Evolutionary conservation across 2,329 filamentous ascomycete genomes (phyloP), one percentile per base, ranked within the genome.

Genomic region (Allantophomopsis cytisporea): DNA sequence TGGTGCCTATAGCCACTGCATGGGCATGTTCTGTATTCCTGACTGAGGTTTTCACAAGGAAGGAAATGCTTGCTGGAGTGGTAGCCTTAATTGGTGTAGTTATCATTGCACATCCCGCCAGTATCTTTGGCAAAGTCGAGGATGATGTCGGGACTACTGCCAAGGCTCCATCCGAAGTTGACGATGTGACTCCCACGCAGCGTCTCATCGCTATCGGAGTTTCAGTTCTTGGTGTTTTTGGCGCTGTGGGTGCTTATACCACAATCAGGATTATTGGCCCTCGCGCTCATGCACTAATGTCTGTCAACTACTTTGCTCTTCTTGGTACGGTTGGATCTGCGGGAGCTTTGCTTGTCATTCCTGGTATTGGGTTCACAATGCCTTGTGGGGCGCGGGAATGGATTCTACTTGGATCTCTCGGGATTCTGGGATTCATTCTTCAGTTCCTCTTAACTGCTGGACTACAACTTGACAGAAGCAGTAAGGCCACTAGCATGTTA

Each of bases 381-480:
- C 69, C 71, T 1, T 50, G 59, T 1, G 61, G 63, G 2, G 14
- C 48, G 2, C 58, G 43, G 3, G 48, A 55, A 23, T 89, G 83
- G 80, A 56, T 63, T 0, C 66, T 87, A n/a, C 61, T 95, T 11
- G 37, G 77, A 0, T 68, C 77, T 14, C 62, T 94, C 2, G 84
- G 83, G 0, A 52, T 76, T 0, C 76, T 80, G 44, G 88, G 88
- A 0, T 91, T 94, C 53, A 57, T 80, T 12, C 80, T 91, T 69
- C 88, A 94, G 68, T 87, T 88, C 48, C 66, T 93, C n/a, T 63
- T 93, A 20, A 93, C 88, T 1, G 71, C 77, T 1, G 87, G 85
- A 0, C 60, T 95, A 38, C 63, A 69, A 33, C 36, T 52, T n/a
- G 54, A 56, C 36, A 50, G 41, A 31, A 54, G 48, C 14, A 53